Evolutionary conservation across 192 early-diverging fungal species (phyloP).

Genomic region (Entophlyctis helioformis): DNA sequence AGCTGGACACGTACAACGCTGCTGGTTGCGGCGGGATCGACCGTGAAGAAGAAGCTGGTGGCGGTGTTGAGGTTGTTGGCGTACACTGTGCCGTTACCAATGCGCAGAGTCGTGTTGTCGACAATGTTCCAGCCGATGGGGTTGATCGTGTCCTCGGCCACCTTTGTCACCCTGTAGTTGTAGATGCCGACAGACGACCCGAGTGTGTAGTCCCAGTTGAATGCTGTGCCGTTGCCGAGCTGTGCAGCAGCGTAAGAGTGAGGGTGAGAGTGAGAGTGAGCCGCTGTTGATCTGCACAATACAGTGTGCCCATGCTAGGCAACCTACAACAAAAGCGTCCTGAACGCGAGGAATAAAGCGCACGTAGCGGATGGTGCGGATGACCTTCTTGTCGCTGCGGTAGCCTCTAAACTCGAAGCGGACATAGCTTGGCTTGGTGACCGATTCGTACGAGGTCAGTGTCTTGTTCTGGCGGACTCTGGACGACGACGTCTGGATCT

Average conservation of each 20-base stretch:
- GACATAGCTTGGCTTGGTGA: too few species aligned
- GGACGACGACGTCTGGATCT: background rate
- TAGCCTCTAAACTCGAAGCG: constrained; percentile 3
- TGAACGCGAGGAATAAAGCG: background rate
- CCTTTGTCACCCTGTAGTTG: background rate
- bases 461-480: too few species aligned
- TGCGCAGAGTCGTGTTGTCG: background rate
- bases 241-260: too few species aligned
- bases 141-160: background rate
- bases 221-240: background rate
- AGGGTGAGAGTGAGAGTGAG: too few species aligned
- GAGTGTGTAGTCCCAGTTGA: background rate
- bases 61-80: background rate
- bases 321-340: constrained; percentile 1
- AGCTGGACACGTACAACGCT: background rate
- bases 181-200: constrained; percentile 1
- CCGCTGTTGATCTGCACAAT: background rate
- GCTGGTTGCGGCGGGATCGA: background rate
- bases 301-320: background rate
- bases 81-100: background rate
- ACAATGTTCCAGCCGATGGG: background rate
- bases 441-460: too few species aligned
- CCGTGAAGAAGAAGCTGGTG: background rate
- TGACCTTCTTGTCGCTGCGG: background rate
- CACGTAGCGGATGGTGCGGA: background rate